A percentile compares a stretch with the other conserved stretches of the same genome.
These are phyloP conservation scores for Sugiyamaella chiloensis DNA, from an alignment of 805 yeast genomes.

Conservation along the genomic window DNA sequence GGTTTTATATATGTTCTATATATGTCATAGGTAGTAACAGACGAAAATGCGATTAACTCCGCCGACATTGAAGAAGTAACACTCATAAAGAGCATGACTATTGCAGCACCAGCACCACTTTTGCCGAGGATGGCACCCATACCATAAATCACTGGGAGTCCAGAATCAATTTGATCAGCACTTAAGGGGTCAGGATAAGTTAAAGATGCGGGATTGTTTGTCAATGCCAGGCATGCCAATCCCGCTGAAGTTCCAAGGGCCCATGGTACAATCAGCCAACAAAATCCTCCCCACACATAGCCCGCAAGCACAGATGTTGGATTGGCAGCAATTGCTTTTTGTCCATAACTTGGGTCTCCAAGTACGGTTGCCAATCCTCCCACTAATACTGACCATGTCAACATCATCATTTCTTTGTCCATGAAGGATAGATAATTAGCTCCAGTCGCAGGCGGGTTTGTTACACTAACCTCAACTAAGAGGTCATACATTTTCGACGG, in stretches of 20 bases:
- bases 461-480: slow-evolving; percentile 51
- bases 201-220: slow-evolving; percentile 68
- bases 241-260: slow-evolving; percentile 85
- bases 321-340: slow-evolving; percentile 80
- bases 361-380: slow-evolving; percentile 91
- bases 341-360: slow-evolving; percentile 82
- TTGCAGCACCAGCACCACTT: slow-evolving; percentile 82
- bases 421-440: slow-evolving; percentile 66
- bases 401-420: slow-evolving; percentile 7
- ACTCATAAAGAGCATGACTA: slow-evolving; percentile 82
- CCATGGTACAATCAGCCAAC: slow-evolving; percentile 89
- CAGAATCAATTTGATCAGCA: slow-evolving; percentile 67
- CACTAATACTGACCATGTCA: slow-evolving; percentile 70
- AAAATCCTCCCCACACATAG: slow-evolving; percentile 78
- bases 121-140: slow-evolving; percentile 80
- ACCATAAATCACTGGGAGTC: slow-evolving; percentile 61
- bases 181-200: slow-evolving; percentile 69
- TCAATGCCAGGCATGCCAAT: slow-evolving; percentile 70
- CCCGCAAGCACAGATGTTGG: slow-evolving; percentile 85
- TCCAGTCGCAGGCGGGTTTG: slow-evolving; percentile 62
- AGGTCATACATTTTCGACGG: slow-evolving; percentile 79
- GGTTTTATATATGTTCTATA: slow-evolving; percentile 79
- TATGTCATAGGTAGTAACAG: slow-evolving; percentile 79
- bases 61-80: slow-evolving; percentile 90
- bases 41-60: slow-evolving; percentile 81